phyloP scores from a whole-genome alignment of 75 land plant species.

The Gnetum montanum region DNA sequence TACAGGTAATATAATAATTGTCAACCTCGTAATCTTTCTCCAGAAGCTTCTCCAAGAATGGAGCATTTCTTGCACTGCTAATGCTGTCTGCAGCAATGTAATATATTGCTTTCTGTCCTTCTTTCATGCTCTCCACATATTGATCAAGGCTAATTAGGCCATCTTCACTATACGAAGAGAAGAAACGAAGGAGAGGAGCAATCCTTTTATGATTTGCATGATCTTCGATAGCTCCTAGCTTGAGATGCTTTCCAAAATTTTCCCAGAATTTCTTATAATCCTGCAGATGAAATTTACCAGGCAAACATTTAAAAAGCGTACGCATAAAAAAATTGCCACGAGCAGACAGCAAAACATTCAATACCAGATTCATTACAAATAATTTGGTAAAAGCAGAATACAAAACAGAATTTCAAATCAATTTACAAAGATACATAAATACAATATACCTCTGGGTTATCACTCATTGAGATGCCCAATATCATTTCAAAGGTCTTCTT shows the following conservation, averaged over 20 bases:
- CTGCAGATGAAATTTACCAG: no score
- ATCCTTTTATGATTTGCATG: conserved; percentile 78
- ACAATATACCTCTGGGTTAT: conserved; percentile 95
- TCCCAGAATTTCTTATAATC: conserved; percentile 94
- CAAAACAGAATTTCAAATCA: background rate
- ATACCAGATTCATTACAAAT: no score
- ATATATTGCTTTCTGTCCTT: conserved; percentile 93
- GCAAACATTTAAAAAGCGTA: no score
- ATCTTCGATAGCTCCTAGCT: conserved; percentile 90
- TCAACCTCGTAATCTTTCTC: conserved; percentile 79
- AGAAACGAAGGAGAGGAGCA: conserved; percentile 86
- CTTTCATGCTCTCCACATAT: conserved; percentile 91
- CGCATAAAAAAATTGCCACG: no score
- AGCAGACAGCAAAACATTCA: no score
- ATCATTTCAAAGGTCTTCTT: conserved; percentile 98
- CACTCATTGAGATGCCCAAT: conserved; percentile 79
- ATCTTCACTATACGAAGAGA: conserved; percentile 82
- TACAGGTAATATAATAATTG: background rate
- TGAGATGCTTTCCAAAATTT: conserved; percentile 82
- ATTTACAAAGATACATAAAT: background rate
- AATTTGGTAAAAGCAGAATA: no score
- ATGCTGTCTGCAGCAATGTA: conserved; percentile 89
- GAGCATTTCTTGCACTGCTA: conserved; percentile 82
- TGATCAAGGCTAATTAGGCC: conserved; percentile 78
- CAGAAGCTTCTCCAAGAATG: conserved; percentile 77